Conservation (phyloP, 2,329 filamentous ascomycete genomes). For the Diaporthe amygdali region DNA sequence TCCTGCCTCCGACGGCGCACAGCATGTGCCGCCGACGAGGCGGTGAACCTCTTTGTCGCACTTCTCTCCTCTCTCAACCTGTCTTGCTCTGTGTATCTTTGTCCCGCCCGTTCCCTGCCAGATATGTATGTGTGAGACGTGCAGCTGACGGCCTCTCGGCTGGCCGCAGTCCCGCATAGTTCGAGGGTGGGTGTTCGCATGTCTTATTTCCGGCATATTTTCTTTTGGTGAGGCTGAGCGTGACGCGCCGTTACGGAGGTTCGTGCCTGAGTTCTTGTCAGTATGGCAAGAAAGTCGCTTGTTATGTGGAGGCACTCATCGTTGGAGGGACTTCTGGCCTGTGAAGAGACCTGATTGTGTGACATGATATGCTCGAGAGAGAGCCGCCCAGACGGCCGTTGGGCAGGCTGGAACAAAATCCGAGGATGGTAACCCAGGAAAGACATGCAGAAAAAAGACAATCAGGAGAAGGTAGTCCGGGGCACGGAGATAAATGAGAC, state of each 20-base stretch:
- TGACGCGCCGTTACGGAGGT: neutral
- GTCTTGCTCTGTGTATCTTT: neutral
- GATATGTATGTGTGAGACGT: neutral
- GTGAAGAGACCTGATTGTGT: neutral
- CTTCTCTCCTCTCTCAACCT: neutral
- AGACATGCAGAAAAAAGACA: neutral
- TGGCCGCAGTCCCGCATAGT: neutral
- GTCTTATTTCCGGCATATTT: neutral
- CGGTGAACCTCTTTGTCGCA: neutral
- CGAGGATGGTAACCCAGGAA: no score
- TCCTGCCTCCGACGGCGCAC: constrained; percentile 3
- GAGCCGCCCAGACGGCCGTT: neutral
- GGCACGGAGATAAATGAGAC: neutral
- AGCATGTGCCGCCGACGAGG: constrained; percentile 5
- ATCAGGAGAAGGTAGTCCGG: neutral
- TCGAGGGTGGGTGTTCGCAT: neutral
- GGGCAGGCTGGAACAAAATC: neutral
- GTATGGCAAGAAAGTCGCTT: no score
- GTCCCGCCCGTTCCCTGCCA: neutral
- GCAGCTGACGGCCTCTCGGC: neutral
- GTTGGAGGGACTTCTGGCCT: no score
- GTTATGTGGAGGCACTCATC: no score
- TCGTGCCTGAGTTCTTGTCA: neutral
- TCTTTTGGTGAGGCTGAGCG: neutral
- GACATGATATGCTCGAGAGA: no score